These are phyloP conservation scores for Trichoderma citrinoviride DNA, from an alignment of 2,329 filamentous ascomycete genomes.

Conservation along the genomic window DNA sequence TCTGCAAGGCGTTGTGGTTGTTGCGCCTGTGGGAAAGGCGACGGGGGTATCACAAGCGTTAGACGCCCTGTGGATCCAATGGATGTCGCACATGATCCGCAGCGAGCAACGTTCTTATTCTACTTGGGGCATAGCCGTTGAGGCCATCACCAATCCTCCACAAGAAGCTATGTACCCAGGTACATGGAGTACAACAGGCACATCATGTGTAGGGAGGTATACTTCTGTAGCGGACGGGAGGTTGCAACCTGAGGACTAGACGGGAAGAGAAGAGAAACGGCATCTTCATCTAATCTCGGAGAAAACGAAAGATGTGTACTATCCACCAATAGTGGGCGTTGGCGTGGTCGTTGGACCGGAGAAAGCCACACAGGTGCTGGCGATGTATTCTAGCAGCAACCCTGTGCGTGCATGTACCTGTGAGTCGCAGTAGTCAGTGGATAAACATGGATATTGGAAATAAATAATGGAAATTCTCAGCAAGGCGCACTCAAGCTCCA, in stretches of 20 bases:
- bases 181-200: background rate
- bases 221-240: background rate
- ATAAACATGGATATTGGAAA: background rate
- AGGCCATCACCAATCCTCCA: background rate
- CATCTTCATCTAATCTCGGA: background rate
- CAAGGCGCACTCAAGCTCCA: conserved; percentile 1
- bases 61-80: conserved; percentile 33
- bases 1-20: conserved; percentile 15
- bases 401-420: background rate
- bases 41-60: conserved; percentile 29
- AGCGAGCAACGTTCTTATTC: conserved; percentile 28
- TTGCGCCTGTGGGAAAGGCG: conserved; percentile 20
- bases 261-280: background rate
- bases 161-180: background rate
- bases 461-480: background rate
- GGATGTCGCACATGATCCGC: conserved; percentile 35
- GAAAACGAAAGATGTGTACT: background rate
- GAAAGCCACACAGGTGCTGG: background rate
- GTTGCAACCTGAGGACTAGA: background rate
- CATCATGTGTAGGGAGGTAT: background rate
- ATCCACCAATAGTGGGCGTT: background rate
- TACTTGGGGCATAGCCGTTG: conserved; percentile 28
- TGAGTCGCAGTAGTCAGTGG: background rate
- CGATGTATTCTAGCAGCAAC: too few species aligned
- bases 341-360: background rate